A percentile compares a stretch with the other conserved stretches of the same genome.
phyloP scores from a whole-genome alignment of 2,329 filamentous ascomycete species.

The Scopulariopsis brevicaulis region DNA sequence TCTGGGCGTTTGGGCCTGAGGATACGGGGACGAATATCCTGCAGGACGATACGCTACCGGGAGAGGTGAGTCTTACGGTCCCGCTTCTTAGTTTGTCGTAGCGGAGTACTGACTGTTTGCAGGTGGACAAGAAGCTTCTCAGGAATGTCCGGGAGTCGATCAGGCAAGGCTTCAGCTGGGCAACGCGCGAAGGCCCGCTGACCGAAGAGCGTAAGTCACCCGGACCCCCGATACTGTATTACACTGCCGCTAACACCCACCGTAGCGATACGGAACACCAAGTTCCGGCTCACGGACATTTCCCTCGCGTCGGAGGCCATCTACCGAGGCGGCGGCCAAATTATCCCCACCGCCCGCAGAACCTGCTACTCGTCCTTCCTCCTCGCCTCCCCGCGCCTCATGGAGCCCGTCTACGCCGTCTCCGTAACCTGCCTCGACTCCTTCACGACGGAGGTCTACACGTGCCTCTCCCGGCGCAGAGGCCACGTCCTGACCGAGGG shows the following conservation, averaged over 20 bases:
- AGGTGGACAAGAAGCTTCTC: slow-evolving; percentile 86
- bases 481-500: slow-evolving; percentile 93
- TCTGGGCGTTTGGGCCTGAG: slow-evolving; percentile 97
- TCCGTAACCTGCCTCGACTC: slow-evolving; percentile 89
- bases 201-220: slow-evolving; percentile 83
- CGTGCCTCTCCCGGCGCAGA: slow-evolving; percentile 74
- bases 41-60: slow-evolving; percentile 90
- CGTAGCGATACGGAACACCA: slow-evolving; percentile 86
- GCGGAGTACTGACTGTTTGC: slow-evolving; percentile 8
- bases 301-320: slow-evolving; percentile 81
- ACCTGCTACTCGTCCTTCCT: slow-evolving; percentile 94
- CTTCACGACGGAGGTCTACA: slow-evolving; percentile 81
- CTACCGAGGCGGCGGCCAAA: slow-evolving; percentile 89
- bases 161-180: slow-evolving; percentile 94
- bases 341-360: slow-evolving; percentile 87
- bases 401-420: slow-evolving; percentile 92
- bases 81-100: not conserved
- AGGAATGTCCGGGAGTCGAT: slow-evolving; percentile 84
- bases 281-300: slow-evolving; percentile 92
- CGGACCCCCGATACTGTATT: not conserved
- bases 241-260: slow-evolving; percentile 8
- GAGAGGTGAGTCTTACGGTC: slow-evolving; percentile 46
- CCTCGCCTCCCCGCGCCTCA: slow-evolving; percentile 89
- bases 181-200: slow-evolving; percentile 83
- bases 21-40: slow-evolving; percentile 91